Evolutionary conservation across 2,329 filamentous ascomycete species (phyloP).

Genomic region (Phaeosphaeriaceae sp.): DNA sequence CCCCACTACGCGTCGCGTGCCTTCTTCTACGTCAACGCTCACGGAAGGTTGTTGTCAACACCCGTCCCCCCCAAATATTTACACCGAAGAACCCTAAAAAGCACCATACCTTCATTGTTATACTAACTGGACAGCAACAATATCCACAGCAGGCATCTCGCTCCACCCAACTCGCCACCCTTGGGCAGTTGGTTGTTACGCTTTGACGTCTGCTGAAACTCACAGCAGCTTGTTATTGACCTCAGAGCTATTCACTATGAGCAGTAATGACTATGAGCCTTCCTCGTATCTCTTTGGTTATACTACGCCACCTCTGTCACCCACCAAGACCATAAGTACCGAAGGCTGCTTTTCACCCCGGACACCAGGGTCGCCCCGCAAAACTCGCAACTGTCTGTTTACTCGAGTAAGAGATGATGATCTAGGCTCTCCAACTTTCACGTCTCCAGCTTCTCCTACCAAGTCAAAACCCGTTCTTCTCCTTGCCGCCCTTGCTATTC

Average conservation of each 20-base stretch:
- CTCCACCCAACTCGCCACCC: conserved; percentile 10
- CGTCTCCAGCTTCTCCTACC: conserved; percentile 32
- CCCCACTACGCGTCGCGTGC: conserved; percentile 36
- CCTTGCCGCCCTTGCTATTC: conserved; percentile 19
- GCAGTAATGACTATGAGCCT: conserved; percentile 25
- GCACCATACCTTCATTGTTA: conserved; percentile 28
- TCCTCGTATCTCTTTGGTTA: conserved; percentile 22
- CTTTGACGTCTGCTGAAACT: conserved; percentile 34
- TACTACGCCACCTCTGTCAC: conserved; percentile 43
- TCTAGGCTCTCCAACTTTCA: conserved; percentile 11
- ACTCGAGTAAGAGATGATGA: conserved; percentile 21
- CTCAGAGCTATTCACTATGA: conserved; percentile 26
- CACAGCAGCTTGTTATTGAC: conserved; percentile 8
- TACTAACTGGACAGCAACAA: conserved; percentile 45
- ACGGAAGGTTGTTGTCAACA: conserved; percentile 20
- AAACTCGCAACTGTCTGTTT: conserved; percentile 34
- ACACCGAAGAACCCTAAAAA: conserved; percentile 26
- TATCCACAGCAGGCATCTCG: conserved; percentile 22
- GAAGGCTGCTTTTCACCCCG: conserved; percentile 38
- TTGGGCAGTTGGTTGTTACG: conserved; percentile 20
- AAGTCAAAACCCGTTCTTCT: conserved; percentile 23
- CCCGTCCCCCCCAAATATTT: conserved; percentile 15
- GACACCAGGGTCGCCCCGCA: conserved; percentile 41
- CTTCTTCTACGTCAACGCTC: conserved; percentile 24
- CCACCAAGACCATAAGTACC: conserved; percentile 43